phyloP scores from a whole-genome alignment of 768 basidiomycete genomes.

The Kwoniella pini region DNA sequence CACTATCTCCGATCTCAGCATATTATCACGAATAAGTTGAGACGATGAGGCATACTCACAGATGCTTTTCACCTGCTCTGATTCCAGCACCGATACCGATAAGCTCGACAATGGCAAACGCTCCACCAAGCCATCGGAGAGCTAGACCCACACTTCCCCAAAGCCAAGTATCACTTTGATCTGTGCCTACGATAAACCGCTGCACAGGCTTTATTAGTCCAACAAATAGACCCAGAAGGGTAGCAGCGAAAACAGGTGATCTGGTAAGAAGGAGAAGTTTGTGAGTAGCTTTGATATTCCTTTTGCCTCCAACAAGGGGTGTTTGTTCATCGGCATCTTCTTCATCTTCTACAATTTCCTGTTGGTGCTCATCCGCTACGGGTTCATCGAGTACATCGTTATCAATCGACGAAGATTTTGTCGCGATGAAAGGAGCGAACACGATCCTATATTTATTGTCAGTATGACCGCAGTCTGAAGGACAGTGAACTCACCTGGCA shows the following conservation, averaged over 20 bases:
- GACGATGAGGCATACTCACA: slow-evolving; percentile 20
- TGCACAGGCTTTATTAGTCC: slow-evolving; percentile 47
- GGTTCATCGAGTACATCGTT: slow-evolving; percentile 3
- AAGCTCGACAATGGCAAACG: slow-evolving; percentile 44
- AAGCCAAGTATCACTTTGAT: slow-evolving; percentile 27
- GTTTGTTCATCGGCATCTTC: slow-evolving; percentile 43
- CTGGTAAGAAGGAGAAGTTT: background rate
- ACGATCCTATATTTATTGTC: background rate
- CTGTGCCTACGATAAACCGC: slow-evolving; percentile 29
- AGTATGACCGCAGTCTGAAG: background rate
- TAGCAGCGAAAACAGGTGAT: slow-evolving; percentile 31
- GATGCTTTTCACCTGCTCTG: slow-evolving; percentile 32
- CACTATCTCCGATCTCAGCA: slow-evolving; percentile 1
- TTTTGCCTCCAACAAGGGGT: slow-evolving; percentile 32
- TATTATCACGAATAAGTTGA: background rate
- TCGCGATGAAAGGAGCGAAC: slow-evolving; percentile 18
- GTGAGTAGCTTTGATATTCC: background rate
- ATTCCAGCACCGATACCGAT: slow-evolving; percentile 38
- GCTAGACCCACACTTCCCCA: slow-evolving; percentile 47
- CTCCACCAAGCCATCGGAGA: slow-evolving; percentile 31
- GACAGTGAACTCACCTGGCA: slow-evolving; percentile 36
- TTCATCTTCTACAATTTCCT: slow-evolving; percentile 10
- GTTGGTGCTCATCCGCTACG: background rate
- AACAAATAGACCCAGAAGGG: slow-evolving; percentile 41
- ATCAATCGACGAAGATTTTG: background rate